phyloP scores from a whole-genome alignment of 768 basidiomycete species.

The Gloeopeniophorella convolvens region DNA sequence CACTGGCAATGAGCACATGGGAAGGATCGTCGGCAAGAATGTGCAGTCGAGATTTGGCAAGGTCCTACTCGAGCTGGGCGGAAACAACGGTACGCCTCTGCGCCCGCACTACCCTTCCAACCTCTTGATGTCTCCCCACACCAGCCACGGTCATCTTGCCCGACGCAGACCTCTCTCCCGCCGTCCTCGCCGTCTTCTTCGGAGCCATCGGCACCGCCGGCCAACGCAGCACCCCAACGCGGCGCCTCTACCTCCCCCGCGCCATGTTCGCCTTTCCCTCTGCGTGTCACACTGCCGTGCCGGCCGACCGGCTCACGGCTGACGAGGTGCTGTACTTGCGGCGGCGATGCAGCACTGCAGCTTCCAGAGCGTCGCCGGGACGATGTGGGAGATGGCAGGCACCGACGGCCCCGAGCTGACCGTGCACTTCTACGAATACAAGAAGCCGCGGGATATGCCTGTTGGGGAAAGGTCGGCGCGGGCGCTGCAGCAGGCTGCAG shows the following conservation, averaged over 20 bases:
- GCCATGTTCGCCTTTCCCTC: slow-evolving; percentile 35
- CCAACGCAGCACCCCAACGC: slow-evolving; percentile 83
- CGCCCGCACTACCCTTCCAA: background rate
- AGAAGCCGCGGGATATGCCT: background rate
- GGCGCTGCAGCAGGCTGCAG: no score
- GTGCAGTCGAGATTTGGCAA: slow-evolving; percentile 89
- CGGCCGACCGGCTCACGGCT: no score
- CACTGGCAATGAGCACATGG: slow-evolving; percentile 88
- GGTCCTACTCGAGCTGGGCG: slow-evolving; percentile 84
- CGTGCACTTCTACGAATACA: background rate
- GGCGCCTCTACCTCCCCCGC: slow-evolving; percentile 84
- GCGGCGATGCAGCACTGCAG: no score
- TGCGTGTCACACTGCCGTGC: slow-evolving; percentile 7
- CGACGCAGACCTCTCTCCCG: slow-evolving; percentile 87
- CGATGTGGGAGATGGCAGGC: slow-evolving; percentile 6
- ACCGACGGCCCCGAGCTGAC: slow-evolving; percentile 3
- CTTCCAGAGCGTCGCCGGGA: no score
- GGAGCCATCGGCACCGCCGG: slow-evolving; percentile 82
- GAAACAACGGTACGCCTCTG: slow-evolving; percentile 75
- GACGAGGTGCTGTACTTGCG: no score
- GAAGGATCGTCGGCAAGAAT: slow-evolving; percentile 78
- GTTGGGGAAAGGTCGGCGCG: background rate
- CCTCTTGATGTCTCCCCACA: no score
- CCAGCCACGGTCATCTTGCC: slow-evolving; percentile 87
- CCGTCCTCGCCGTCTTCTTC: slow-evolving; percentile 87